Evolutionary conservation across 768 basidiomycete genomes (phyloP).

Genomic region (Auricularia sp.): DNA sequence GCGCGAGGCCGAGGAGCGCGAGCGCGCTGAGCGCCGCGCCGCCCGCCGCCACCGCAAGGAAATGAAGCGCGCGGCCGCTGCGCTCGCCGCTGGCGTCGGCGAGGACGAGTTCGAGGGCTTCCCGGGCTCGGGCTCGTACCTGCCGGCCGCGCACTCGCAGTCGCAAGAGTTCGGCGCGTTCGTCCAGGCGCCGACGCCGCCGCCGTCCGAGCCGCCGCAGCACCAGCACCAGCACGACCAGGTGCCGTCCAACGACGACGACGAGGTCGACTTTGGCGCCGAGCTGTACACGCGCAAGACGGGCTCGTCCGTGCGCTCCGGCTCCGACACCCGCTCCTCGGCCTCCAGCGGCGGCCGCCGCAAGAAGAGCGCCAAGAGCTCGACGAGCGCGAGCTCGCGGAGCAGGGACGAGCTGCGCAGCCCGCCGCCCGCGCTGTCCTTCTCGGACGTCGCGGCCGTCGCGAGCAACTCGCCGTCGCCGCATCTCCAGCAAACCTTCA

Average conservation of each 20-base stretch:
- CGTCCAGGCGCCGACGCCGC: conserved; percentile 4
- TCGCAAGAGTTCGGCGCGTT: conserved; percentile 20
- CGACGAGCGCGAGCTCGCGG: neutral
- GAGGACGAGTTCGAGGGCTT: conserved; percentile 53
- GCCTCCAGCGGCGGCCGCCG: neutral
- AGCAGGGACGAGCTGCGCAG: neutral
- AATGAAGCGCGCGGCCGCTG: conserved; percentile 29
- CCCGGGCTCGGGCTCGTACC: conserved; percentile 29
- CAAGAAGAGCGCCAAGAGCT: neutral
- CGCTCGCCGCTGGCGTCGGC: conserved; percentile 19
- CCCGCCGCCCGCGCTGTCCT: neutral
- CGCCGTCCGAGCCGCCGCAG: neutral
- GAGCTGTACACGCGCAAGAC: conserved; percentile 29
- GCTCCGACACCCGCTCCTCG: conserved; percentile 43
- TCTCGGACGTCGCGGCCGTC: neutral
- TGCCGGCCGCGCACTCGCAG: conserved; percentile 1
- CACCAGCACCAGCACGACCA: conserved; percentile 10
- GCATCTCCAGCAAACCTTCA: neutral
- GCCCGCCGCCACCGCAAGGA: conserved; percentile 36
- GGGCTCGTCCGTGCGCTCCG: conserved; percentile 25
- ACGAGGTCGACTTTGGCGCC: conserved; percentile 50
- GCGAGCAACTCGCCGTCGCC: neutral
- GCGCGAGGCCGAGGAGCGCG: conserved; percentile 26
- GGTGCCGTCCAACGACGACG: conserved; percentile 9
- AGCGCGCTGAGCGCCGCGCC: conserved; percentile 37